These are phyloP conservation scores for Tulasnella sp. DNA, from an alignment of 768 basidiomycete genomes.

Conservation along the genomic window DNA sequence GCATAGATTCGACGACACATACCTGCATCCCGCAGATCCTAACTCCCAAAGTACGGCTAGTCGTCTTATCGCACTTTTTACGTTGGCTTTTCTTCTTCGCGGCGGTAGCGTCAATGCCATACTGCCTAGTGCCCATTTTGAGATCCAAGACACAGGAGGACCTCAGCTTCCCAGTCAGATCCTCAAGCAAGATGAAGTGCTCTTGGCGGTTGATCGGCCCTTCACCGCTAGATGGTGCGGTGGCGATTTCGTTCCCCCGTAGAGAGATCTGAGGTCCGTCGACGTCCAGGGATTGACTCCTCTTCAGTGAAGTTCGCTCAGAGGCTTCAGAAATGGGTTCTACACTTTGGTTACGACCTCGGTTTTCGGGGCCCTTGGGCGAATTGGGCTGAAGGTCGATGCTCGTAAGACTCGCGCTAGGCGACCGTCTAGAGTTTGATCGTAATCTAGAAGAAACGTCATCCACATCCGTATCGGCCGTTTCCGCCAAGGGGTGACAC, in stretches of 20 bases:
- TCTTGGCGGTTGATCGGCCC: constrained; percentile 71
- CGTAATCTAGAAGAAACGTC: too few species aligned
- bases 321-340: background rate
- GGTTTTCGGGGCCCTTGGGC: background rate
- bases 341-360: background rate
- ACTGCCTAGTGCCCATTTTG: constrained; percentile 99
- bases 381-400: too few species aligned
- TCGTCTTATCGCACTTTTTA: constrained; percentile 95
- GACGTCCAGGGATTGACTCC: too few species aligned
- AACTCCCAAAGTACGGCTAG: constrained; percentile 81
- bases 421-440: background rate
- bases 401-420: background rate
- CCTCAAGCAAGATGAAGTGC: constrained; percentile 98
- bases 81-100: constrained; percentile 97
- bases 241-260: constrained; percentile 22
- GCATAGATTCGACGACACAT: constrained; percentile 25
- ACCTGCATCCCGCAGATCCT: constrained; percentile 99
- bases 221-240: constrained; percentile 27
- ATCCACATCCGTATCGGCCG: background rate
- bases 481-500: too few species aligned
- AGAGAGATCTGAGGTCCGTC: constrained; percentile 19
- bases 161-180: constrained; percentile 85
- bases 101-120: constrained; percentile 87
- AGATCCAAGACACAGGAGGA: constrained; percentile 92
- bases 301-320: too few species aligned